These are phyloP conservation scores for Yarrowia keelungensis DNA, from an alignment of 805 yeast genomes.

Conservation along the genomic window DNA sequence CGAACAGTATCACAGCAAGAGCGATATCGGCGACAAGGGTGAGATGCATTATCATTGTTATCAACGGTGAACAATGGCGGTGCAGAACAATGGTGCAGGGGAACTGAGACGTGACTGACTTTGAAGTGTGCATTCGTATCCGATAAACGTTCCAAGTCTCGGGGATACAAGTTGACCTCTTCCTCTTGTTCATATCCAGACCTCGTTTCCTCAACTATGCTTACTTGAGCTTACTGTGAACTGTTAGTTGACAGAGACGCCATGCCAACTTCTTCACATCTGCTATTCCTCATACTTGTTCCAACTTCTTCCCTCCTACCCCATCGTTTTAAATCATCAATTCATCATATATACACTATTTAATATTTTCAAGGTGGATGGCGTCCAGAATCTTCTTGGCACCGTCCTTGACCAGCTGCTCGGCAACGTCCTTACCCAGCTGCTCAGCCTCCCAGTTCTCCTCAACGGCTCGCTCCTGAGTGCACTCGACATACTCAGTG, in stretches of 20 bases:
- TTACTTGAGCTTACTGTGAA: too few relatives aligned
- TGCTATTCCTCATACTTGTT: too few relatives aligned
- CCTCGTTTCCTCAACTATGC: too few relatives aligned
- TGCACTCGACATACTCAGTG: conserved; percentile 66
- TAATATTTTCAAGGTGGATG: conserved; percentile 57
- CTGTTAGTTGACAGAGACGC: too few relatives aligned
- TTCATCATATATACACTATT: conserved; percentile 34
- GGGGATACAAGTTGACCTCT: too few relatives aligned
- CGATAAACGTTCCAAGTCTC: too few relatives aligned
- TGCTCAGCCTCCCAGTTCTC: conserved; percentile 66
- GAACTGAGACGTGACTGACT: too few relatives aligned
- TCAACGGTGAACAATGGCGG: conserved; percentile 8
- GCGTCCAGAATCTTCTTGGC: conserved; percentile 83
- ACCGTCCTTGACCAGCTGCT: conserved; percentile 70
- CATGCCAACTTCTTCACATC: too few relatives aligned
- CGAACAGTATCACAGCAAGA: conserved; percentile 2
- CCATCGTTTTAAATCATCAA: neutral
- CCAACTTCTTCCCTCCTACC: too few relatives aligned
- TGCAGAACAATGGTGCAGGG: neutral
- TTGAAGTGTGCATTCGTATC: too few relatives aligned
- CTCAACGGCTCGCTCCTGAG: conserved; percentile 52
- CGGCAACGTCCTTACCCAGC: conserved; percentile 76
- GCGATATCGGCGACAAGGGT: conserved; percentile 30
- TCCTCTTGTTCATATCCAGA: too few relatives aligned
- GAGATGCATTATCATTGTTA: conserved; percentile 22